phyloP scores from a whole-genome alignment of 2,329 filamentous ascomycete species.

The Colletotrichum sp. region DNA sequence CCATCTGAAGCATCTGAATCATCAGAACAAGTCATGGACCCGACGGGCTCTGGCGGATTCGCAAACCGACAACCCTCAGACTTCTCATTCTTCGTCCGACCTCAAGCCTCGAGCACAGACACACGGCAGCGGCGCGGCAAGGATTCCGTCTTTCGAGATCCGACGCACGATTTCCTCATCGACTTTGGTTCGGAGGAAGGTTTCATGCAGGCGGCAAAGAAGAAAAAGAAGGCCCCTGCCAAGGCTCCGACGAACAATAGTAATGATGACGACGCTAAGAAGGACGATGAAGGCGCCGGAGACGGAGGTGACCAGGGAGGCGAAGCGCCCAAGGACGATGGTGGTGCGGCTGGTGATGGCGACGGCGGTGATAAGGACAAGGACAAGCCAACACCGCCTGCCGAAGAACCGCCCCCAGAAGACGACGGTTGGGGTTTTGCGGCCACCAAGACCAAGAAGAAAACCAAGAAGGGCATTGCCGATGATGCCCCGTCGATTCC shows the following conservation, averaged over 20 bases:
- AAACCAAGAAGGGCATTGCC: conserved; percentile 50
- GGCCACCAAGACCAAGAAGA: conserved; percentile 58
- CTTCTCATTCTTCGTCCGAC: conserved; percentile 25
- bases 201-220: conserved; percentile 59
- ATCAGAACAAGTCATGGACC: conserved; percentile 31
- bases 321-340: conserved; percentile 7
- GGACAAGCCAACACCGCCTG: conserved; percentile 19
- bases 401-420: conserved; percentile 46
- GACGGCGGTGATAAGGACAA: conserved; percentile 32
- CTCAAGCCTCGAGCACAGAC: conserved; percentile 25
- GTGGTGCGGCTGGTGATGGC: conserved; percentile 28
- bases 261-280: conserved; percentile 46
- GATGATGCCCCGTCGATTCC: conserved; percentile 35
- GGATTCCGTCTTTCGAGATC: conserved; percentile 49
- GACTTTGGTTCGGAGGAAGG: conserved; percentile 63
- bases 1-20: conserved; percentile 26
- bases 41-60: conserved; percentile 33
- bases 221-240: conserved; percentile 58
- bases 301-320: conserved; percentile 33
- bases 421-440: conserved; percentile 59
- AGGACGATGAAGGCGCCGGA: conserved; percentile 38
- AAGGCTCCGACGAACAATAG: conserved; percentile 48
- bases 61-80: conserved; percentile 31
- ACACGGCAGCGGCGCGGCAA: conserved; percentile 23
- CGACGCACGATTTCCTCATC: conserved; percentile 49